phyloP scores from a whole-genome alignment of 345 rosid species.

The Pelargonium nanum region DNA sequence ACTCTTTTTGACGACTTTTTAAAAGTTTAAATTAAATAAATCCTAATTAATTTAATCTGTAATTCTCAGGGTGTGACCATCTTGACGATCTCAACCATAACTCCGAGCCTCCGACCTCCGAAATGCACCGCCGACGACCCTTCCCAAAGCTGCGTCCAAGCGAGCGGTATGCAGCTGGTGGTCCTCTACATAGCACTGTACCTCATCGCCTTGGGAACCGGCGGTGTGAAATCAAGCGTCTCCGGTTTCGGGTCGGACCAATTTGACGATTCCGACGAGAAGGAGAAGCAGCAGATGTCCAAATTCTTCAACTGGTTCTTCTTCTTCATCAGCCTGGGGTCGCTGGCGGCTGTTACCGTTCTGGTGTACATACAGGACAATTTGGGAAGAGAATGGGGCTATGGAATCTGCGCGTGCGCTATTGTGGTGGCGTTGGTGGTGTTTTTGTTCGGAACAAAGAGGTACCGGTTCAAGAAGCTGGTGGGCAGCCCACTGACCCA shows the following conservation, averaged over 20 bases:
- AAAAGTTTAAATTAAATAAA: too few relatives aligned
- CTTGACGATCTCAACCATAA: slow-evolving; percentile 58
- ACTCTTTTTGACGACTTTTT: too few relatives aligned
- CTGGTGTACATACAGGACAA: slow-evolving; percentile 89
- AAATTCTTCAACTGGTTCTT: slow-evolving; percentile 91
- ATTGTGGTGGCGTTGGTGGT: slow-evolving; percentile 44
- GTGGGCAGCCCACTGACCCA: slow-evolving; percentile 90
- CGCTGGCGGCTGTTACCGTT: slow-evolving; percentile 68
- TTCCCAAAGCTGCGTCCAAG: slow-evolving; percentile 35
- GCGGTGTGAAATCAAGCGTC: slow-evolving; percentile 94
- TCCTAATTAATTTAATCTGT: neutral
- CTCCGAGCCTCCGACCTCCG: slow-evolving; percentile 79
- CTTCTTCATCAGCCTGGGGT: slow-evolving; percentile 76
- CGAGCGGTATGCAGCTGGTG: slow-evolving; percentile 49
- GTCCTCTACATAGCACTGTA: slow-evolving; percentile 69
- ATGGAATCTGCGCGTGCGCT: slow-evolving; percentile 72
- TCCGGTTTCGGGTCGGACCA: slow-evolving; percentile 97
- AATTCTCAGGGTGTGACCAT: slow-evolving; percentile 56
- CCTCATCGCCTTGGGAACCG: slow-evolving; percentile 82
- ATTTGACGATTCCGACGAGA: slow-evolving; percentile 61
- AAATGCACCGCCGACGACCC: slow-evolving; percentile 31
- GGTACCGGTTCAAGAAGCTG: slow-evolving; percentile 80
- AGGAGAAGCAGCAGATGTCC: slow-evolving; percentile 56
- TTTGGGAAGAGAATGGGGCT: slow-evolving; percentile 79
- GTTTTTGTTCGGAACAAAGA: slow-evolving; percentile 63